Evolutionary conservation across 345 rosid genomes (phyloP), one percentile per base, ranked within the genome.

Genomic region (Moringa oleifera): DNA sequence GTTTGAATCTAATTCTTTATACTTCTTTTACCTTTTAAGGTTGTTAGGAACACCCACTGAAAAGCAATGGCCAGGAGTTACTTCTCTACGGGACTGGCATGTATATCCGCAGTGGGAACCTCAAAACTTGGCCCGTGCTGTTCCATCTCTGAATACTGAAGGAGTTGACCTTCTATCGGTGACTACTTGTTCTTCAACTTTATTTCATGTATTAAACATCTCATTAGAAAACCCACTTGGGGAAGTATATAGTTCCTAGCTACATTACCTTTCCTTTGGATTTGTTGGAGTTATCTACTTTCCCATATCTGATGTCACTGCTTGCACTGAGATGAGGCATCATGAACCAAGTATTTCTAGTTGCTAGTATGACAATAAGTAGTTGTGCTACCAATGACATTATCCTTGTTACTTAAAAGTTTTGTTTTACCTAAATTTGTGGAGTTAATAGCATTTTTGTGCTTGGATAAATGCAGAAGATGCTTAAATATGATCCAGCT

Each of bases 111-210:
- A 51, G 53, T 93, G 98, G 98, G 87, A 85, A 66, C 78, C 88
- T 41, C 97, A 93, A 66, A 72, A 75, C 72, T 73, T 88, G 64
- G 76, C 81, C 0, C 89, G 82, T 13, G 88, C 80, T 55, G 96
- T 87, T 60, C 94, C 98, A 7, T 55, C 86, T 56, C 90, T 93
- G n/a, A 75, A 73, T 20, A 73, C 86, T 22, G 83, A 93, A 23
- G 98, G 98, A 57, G 83, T 92, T 63, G 97, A 90, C 62, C 97
- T 93, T 73, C 79, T 93, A 41, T 74, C 84, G 73, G 97, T 93
- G 81, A 69, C 18, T 50, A 47, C 51, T 45, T 4, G 16, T 24
- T 23, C 57, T 24, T 20, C 24, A n/a, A n/a, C n/a, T n/a, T n/a
- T n/a, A n/a, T n/a, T n/a, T 11, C 19, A 2, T 28, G 33, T 8